Evolutionary conservation across 805 yeast genomes (phyloP).

Genomic region (Candida peoriensis): DNA sequence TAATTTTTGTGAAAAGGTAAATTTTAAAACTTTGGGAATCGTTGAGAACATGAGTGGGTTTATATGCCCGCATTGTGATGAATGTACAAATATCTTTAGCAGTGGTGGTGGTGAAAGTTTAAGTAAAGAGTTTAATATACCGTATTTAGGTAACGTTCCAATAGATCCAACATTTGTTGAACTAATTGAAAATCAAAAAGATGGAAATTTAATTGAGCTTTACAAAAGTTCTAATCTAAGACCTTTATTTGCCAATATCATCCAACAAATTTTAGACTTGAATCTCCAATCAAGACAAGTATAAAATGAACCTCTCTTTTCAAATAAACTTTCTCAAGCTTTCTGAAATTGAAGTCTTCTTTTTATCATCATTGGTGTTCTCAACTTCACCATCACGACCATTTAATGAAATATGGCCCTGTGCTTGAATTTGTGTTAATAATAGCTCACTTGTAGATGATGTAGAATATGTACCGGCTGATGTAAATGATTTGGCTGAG

Average conservation of each 20-base stretch:
- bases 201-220: slow-evolving; percentile 28
- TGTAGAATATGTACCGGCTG: neutral
- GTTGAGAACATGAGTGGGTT: slow-evolving; percentile 97
- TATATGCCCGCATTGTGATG: slow-evolving; percentile 89
- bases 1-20: slow-evolving; percentile 84
- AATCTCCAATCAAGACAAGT: slow-evolving; percentile 21
- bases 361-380: neutral
- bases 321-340: slow-evolving; percentile 7
- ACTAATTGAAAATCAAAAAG: slow-evolving; percentile 60
- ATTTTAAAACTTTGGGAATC: slow-evolving; percentile 73
- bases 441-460: slow-evolving; percentile 2
- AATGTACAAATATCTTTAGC: slow-evolving; percentile 87
- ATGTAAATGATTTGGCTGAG: slow-evolving; percentile 1
- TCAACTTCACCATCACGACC: no score
- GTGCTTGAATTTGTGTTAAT: neutral
- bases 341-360: slow-evolving; percentile 1
- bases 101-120: slow-evolving; percentile 84
- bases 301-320: neutral
- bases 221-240: slow-evolving; percentile 30
- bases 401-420: neutral
- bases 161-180: slow-evolving; percentile 90
- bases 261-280: slow-evolving; percentile 30
- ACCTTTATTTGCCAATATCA: slow-evolving; percentile 43
- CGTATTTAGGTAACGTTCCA: slow-evolving; percentile 83
- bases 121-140: slow-evolving; percentile 56